Conservation (phyloP, 164 flowering plant species). For the Aristolochia contorta region DNA sequence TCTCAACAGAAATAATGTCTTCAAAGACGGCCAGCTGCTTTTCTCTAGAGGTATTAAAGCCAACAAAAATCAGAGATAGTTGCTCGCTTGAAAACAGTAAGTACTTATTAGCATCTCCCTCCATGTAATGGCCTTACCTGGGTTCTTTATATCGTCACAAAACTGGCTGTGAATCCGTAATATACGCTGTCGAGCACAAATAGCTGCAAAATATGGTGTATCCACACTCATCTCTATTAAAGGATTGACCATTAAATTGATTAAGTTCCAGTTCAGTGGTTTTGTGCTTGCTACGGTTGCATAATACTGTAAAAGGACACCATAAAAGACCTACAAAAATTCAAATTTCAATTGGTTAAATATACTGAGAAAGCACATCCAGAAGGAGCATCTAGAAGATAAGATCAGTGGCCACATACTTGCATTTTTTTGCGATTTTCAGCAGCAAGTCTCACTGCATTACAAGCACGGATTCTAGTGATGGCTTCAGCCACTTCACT, state of each 20-base stretch:
- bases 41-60: constrained; percentile 34
- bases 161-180: constrained; percentile 44
- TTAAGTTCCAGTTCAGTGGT: constrained; percentile 61
- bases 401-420: constrained; percentile 25
- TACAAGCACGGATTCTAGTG: constrained; percentile 55
- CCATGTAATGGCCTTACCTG: constrained; percentile 33
- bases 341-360: neutral
- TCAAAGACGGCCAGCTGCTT: constrained; percentile 84
- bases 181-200: constrained; percentile 87
- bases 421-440: constrained; percentile 94
- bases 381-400: neutral
- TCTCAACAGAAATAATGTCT: constrained; percentile 71
- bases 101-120: neutral
- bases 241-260: constrained; percentile 78
- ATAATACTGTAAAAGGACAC: constrained; percentile 79
- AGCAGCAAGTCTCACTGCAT: constrained; percentile 64
- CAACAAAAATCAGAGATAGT: neutral
- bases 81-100: neutral
- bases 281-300: constrained; percentile 58
- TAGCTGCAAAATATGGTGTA: constrained; percentile 86
- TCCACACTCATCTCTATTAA: constrained; percentile 81
- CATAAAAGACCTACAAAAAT: constrained; percentile 73
- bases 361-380: neutral
- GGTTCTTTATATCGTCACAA: constrained; percentile 52
- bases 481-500: constrained; percentile 52